These are phyloP conservation scores for Chaetomium sp. DNA, from an alignment of 2,329 filamentous ascomycete species.

Conservation along the genomic window DNA sequence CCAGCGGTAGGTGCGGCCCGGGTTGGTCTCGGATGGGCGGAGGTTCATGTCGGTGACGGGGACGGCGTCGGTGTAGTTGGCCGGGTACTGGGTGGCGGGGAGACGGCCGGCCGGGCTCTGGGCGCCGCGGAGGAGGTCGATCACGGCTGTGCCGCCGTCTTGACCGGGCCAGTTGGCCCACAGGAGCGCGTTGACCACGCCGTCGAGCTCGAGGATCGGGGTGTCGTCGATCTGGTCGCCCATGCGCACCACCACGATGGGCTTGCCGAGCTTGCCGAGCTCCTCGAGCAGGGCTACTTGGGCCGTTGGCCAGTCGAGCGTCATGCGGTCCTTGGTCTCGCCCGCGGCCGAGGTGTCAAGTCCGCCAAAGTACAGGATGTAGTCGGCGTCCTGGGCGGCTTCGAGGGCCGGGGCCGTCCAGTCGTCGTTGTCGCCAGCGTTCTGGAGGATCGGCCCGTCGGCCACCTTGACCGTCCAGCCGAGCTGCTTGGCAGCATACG, in stretches of 20 bases:
- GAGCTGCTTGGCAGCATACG: constrained; percentile 43
- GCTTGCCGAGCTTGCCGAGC: constrained; percentile 39
- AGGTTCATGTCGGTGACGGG: constrained; percentile 52
- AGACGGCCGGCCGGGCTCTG: constrained; percentile 46
- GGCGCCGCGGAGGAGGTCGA: constrained; percentile 46
- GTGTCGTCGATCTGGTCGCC: constrained; percentile 46
- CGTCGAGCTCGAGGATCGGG: constrained; percentile 38
- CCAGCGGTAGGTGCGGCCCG: constrained; percentile 42
- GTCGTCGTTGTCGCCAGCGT: constrained; percentile 23
- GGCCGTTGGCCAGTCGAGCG: constrained; percentile 44
- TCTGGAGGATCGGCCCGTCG: constrained; percentile 25
- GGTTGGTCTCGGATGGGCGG: constrained; percentile 34
- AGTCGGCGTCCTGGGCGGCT: constrained; percentile 40
- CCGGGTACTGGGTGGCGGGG: constrained; percentile 50
- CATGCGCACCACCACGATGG: constrained; percentile 44
- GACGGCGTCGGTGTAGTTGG: constrained; percentile 42
- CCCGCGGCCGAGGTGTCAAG: constrained; percentile 46
- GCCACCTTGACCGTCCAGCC: constrained; percentile 40
- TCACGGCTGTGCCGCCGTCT: constrained; percentile 48
- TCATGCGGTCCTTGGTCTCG: constrained; percentile 45
- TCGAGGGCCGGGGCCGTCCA: constrained; percentile 32
- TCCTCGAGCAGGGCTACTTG: constrained; percentile 45
- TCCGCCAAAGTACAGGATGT: constrained; percentile 49
- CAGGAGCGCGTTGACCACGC: constrained; percentile 41
- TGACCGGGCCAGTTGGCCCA: constrained; percentile 56